Evolutionary conservation across 2,329 filamentous ascomycete species (phyloP), one percentile per base, ranked within the genome.

Genomic region (Sporothrix pseudoabietina): DNA sequence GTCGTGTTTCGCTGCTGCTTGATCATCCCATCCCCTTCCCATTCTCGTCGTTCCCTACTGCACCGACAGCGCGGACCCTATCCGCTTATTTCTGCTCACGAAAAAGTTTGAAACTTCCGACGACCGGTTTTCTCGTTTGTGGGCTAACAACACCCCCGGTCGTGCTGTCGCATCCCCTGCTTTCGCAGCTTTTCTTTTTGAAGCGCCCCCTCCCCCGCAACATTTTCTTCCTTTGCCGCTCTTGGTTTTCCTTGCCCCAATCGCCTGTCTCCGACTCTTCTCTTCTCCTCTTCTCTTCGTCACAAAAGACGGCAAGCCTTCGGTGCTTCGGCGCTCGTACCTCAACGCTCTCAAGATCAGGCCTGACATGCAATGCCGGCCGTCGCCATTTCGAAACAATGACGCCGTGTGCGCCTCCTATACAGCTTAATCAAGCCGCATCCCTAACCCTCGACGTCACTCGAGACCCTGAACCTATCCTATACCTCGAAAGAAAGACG

Each of bases 401-500:
- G 83, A 84, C 81, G 81, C 80, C 79, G 80, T 79, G 80, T 78
- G 80, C 79, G 82, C 78, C 78, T 80, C 80, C 80, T 76, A 77
- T 75, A 76, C 78, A 77, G 78, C 77, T 78, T 77, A 71, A 78
- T 75, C 78, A 77, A 76, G 77, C 74, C 75, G 72, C 74, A 54
- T 71, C 71, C 39, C 54, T 2, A 47, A 35, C 44, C 44, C 39
- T 66, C 61, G 59, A 70, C 65, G n/a, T 54, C 71, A 68, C 57
- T 61, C 30, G 57, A 63, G 73, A 74, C 9, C 35, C 61, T 16
- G 54, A 47, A 26, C 14, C 12, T 19, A 57, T 10, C 30, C 35
- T 19, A 16, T 68, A 59, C 16, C 8, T 57, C 41, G 69, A 55
- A 4, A 19, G n/a, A 22, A 54, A 59, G 12, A 35, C 61, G 44